phyloP scores from a whole-genome alignment of 805 yeast genomes.

The Suhomyces faveliae region DNA sequence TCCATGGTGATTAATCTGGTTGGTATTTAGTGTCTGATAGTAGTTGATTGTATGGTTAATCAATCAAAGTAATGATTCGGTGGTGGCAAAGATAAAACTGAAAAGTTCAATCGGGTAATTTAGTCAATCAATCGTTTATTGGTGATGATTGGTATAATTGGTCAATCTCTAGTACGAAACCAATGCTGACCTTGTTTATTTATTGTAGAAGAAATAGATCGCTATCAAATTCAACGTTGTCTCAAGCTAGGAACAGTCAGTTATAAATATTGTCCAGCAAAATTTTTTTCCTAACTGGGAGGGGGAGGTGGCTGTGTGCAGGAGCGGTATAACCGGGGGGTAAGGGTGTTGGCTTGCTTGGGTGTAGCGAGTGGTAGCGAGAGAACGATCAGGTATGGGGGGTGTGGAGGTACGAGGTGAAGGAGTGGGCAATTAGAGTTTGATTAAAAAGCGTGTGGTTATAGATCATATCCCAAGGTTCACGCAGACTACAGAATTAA shows the following conservation, averaged over 20 bases:
- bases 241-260: conserved; percentile 3
- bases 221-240: not conserved
- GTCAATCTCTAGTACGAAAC: not conserved
- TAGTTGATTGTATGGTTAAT: not conserved
- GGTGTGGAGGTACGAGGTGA: not conserved
- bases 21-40: not conserved
- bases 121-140: not conserved
- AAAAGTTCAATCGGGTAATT: not conserved
- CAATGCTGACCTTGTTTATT: not conserved
- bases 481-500: no score
- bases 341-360: not conserved
- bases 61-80: not conserved
- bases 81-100: not conserved
- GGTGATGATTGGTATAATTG: not conserved
- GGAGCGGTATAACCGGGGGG: not conserved
- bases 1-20: conserved; percentile 52
- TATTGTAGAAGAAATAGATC: not conserved
- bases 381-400: not conserved
- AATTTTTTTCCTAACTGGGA: conserved; percentile 6
- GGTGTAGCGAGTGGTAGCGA: not conserved
- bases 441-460: no score
- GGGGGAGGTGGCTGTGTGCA: not conserved
- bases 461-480: no score
- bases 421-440: not conserved
- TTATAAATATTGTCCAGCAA: conserved; percentile 4